A percentile compares a stretch with the other conserved stretches of the same genome.
These are phyloP conservation scores for Lanzia echinophila DNA, from an alignment of 2,329 filamentous ascomycete species.

Conservation along the genomic window DNA sequence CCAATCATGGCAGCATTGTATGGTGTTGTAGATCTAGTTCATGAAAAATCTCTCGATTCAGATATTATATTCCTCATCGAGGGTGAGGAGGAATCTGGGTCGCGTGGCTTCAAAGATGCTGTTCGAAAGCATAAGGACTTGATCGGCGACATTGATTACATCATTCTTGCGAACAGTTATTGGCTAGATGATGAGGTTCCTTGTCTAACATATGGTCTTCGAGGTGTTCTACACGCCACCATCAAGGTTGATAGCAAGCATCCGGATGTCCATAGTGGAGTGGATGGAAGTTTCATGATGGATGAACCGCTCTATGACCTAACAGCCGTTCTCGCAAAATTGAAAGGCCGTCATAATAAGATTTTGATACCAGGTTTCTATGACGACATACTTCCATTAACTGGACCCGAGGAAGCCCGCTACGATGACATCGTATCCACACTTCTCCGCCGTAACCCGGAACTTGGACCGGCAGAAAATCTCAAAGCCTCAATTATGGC, in stretches of 20 bases:
- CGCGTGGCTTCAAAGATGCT: slow-evolving; percentile 79
- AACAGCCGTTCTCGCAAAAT: slow-evolving; percentile 70
- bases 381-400: slow-evolving; percentile 71
- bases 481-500: slow-evolving; percentile 84
- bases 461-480: slow-evolving; percentile 51
- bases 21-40: slow-evolving; percentile 81
- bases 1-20: slow-evolving; percentile 92
- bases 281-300: slow-evolving; percentile 87
- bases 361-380: slow-evolving; percentile 87
- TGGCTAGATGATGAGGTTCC: slow-evolving; percentile 96
- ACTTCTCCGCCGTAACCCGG: slow-evolving; percentile 64
- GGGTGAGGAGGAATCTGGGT: slow-evolving; percentile 93
- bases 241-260: slow-evolving; percentile 79
- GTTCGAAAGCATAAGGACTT: slow-evolving; percentile 72
- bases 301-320: slow-evolving; percentile 91
- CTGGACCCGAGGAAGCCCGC: slow-evolving; percentile 66
- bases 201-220: slow-evolving; percentile 87
- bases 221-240: slow-evolving; percentile 90
- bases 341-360: slow-evolving; percentile 74
- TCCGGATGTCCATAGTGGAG: slow-evolving; percentile 88
- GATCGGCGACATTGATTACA: slow-evolving; percentile 90
- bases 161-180: slow-evolving; percentile 93
- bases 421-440: slow-evolving; percentile 81
- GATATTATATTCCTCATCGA: slow-evolving; percentile 94
- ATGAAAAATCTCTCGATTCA: slow-evolving; percentile 75